Evolutionary conservation across 2,329 filamentous ascomycete genomes (phyloP), one percentile per base, ranked within the genome.

Genomic region (Teratosphaeria gauchensis): DNA sequence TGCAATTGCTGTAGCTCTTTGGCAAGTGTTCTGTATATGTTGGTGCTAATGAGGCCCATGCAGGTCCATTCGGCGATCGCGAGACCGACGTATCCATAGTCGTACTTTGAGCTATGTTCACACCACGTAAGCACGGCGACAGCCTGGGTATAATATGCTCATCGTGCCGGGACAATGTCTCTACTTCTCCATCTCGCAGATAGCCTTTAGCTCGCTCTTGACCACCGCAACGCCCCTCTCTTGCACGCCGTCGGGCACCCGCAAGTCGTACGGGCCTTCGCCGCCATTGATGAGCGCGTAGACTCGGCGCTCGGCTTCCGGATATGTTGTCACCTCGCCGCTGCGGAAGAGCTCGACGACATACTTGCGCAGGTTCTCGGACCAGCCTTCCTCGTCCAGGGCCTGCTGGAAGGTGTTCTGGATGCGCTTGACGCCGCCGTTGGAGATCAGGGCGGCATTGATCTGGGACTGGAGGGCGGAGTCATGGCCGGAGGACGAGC

Each of bases 331-430:
- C 66, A 80, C 82, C 57, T 82, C 78, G 53, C 82, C 82, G 30
- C 77, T 80, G 64, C 82, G 80, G 57, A 85, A 78, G 48, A 85
- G 76, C 58, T 80, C 75, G 53, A 78, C 77, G 19, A 82, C 76
- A 61, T 85, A 78, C 53, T 73, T 74, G 59, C 78, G 78, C 60
- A 86, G 75, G 31, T 76, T 75, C 64, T 82, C 77, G 51, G 80
- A 80, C 82, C 83, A 86, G 64, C 82, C 82, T n/a, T 75, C 72
- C 56, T 80, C 76, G 65, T 82, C 78, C 11, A 85, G 76, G 24
- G 78, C 77, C 65, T 82, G 77, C 59, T 79, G 75, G 30, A 86
- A 75, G 1, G 77, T 76, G 42, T 73, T 65, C 66, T 84, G 81
- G 51, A 86, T 81, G 66, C 79, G 78, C 66, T 78, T 76, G 63